A percentile compares a stretch with the other conserved stretches of the same genome.
phyloP scores from a whole-genome alignment of 257 asterid genomes.

The Petrea volubilis region DNA sequence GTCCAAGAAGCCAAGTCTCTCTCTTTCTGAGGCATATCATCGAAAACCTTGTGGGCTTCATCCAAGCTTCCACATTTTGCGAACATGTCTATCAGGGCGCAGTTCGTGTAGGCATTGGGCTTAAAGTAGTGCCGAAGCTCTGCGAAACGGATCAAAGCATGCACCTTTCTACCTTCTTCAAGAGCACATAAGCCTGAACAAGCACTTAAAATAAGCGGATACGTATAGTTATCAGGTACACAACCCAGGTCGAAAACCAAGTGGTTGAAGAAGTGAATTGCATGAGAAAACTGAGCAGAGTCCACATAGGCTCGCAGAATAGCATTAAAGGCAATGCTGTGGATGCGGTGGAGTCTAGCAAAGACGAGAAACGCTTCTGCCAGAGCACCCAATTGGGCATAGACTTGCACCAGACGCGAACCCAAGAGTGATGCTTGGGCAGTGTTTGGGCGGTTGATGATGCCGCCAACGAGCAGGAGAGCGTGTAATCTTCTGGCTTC shows the following conservation, averaged over 20 bases:
- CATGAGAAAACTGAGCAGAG: slow-evolving; percentile 22
- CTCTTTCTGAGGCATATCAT: slow-evolving; percentile 32
- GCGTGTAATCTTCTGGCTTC: slow-evolving; percentile 31
- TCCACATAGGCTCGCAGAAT: slow-evolving; percentile 34
- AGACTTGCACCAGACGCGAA: slow-evolving; percentile 27
- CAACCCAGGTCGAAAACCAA: slow-evolving; percentile 12
- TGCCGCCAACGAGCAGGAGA: slow-evolving; percentile 17
- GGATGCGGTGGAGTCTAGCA: slow-evolving; percentile 6
- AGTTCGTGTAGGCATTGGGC: slow-evolving; percentile 37
- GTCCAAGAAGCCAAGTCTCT: slow-evolving; percentile 43
- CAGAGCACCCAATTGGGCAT: slow-evolving; percentile 17
- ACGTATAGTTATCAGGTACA: slow-evolving; percentile 37
- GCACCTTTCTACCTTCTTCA: slow-evolving; percentile 36
- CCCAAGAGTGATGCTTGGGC: slow-evolving; percentile 8
- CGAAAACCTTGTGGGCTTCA: slow-evolving; percentile 36
- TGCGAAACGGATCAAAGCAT: slow-evolving; percentile 16
- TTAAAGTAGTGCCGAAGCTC: slow-evolving; percentile 7
- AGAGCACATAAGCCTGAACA: slow-evolving; percentile 30
- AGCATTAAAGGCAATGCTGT: slow-evolving; percentile 30
- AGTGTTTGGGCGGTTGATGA: neutral
- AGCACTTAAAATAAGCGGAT: slow-evolving; percentile 37
- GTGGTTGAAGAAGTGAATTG: slow-evolving; percentile 32
- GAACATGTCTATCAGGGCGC: slow-evolving; percentile 42
- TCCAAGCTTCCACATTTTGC: slow-evolving; percentile 44
- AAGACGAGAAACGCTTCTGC: slow-evolving; percentile 27